phyloP scores from a whole-genome alignment of 805 yeast genomes.

The Scheffersomyces spartinae region DNA sequence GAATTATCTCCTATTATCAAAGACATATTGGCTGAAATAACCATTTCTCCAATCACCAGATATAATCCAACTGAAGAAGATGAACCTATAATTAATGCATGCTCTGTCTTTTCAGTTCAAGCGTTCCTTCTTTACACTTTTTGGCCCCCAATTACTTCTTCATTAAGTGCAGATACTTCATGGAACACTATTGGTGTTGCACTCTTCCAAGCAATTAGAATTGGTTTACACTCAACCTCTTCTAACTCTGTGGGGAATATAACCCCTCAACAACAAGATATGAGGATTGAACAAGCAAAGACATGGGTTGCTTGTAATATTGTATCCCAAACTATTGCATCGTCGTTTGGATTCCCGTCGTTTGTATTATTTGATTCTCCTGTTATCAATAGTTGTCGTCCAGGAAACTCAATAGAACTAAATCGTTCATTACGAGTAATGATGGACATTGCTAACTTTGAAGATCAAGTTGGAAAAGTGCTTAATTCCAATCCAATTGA shows the following conservation, averaged over 20 bases:
- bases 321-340: slow-evolving; percentile 81
- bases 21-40: slow-evolving; percentile 71
- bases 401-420: slow-evolving; percentile 33
- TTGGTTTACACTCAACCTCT: slow-evolving; percentile 80
- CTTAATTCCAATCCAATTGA: slow-evolving; percentile 61
- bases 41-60: slow-evolving; percentile 82
- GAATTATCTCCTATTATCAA: slow-evolving; percentile 60
- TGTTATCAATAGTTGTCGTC: slow-evolving; percentile 41
- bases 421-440: slow-evolving; percentile 59
- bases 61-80: slow-evolving; percentile 69
- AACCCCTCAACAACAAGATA: slow-evolving; percentile 32
- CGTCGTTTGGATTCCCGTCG: slow-evolving; percentile 91
- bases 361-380: slow-evolving; percentile 77
- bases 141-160: slow-evolving; percentile 96
- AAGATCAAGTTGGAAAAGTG: slow-evolving; percentile 72
- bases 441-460: slow-evolving; percentile 77
- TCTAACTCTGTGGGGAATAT: slow-evolving; percentile 32
- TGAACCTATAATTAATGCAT: slow-evolving; percentile 75
- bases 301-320: slow-evolving; percentile 94
- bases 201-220: slow-evolving; percentile 80
- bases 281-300: slow-evolving; percentile 64
- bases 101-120: slow-evolving; percentile 89
- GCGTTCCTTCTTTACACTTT: slow-evolving; percentile 79
- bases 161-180: slow-evolving; percentile 88
- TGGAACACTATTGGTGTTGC: slow-evolving; percentile 96